Percentiles rank a stretch among this genome's conserved stretches.
Conservation (phyloP, 257 asterid species). For the Fraxinus pennsylvanica region DNA sequence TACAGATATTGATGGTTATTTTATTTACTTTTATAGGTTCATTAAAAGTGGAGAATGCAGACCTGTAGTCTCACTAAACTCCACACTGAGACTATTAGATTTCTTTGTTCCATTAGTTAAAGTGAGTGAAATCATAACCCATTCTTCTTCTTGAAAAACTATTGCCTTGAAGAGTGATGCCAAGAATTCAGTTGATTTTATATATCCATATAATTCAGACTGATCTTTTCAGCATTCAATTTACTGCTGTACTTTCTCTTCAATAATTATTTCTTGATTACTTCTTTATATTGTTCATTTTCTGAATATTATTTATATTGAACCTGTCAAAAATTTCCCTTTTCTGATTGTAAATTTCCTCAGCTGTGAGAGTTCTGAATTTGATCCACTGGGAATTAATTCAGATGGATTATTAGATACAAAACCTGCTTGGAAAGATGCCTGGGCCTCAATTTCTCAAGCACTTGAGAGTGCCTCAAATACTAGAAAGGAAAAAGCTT, state of each 20-base stretch:
- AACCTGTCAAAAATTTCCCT: conserved; percentile 14
- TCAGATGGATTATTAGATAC: conserved; percentile 49
- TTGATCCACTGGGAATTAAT: conserved; percentile 79
- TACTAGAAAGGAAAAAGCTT: conserved; percentile 64
- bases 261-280: not conserved
- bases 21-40: not conserved
- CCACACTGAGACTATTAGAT: not conserved
- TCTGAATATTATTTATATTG: conserved; percentile 10
- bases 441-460: conserved; percentile 47
- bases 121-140: not conserved
- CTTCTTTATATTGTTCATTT: not conserved
- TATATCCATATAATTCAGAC: not conserved
- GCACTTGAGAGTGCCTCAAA: conserved; percentile 65
- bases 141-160: not conserved
- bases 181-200: not conserved
- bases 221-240: conserved; percentile 4
- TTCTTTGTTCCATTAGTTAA: not conserved
- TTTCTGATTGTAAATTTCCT: conserved; percentile 23
- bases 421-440: conserved; percentile 52
- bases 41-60: not conserved
- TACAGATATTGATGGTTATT: not conserved
- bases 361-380: conserved; percentile 55
- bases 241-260: conserved; percentile 7
- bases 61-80: not conserved
- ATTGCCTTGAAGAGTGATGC: not conserved